Percentiles rank a stretch among this genome's conserved stretches.
These are phyloP conservation scores for Penicillium turbatum DNA, from an alignment of 495 filamentous ascomycete species.

Conservation along the genomic window DNA sequence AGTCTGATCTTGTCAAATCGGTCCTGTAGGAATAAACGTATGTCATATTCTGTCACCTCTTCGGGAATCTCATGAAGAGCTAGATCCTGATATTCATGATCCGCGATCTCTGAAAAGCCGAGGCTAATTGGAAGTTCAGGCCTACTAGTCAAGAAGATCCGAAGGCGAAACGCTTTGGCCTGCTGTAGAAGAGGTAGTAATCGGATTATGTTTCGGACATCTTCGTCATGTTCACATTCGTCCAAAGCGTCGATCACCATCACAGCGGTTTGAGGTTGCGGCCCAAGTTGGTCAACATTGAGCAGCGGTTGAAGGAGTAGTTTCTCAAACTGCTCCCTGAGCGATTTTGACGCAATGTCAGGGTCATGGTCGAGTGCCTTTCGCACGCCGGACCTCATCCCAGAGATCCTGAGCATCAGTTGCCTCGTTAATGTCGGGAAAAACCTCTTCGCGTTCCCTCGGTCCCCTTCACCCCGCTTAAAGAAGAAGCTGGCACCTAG, in stretches of 20 bases:
- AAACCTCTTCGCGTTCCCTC: slow-evolving; percentile 35
- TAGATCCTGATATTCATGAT: slow-evolving; percentile 1
- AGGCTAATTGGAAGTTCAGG: slow-evolving; percentile 42
- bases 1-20: slow-evolving; percentile 23
- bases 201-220: slow-evolving; percentile 13
- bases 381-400: slow-evolving; percentile 27
- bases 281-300: not conserved
- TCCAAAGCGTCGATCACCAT: slow-evolving; percentile 40
- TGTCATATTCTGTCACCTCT: slow-evolving; percentile 26
- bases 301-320: slow-evolving; percentile 42
- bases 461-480: slow-evolving; percentile 42
- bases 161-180: slow-evolving; percentile 1
- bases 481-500: slow-evolving; percentile 51
- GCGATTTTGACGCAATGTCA: slow-evolving; percentile 31
- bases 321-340: slow-evolving; percentile 46
- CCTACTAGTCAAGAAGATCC: slow-evolving; percentile 37
- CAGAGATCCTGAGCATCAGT: slow-evolving; percentile 27
- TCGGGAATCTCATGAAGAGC: slow-evolving; percentile 19
- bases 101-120: slow-evolving; percentile 12
- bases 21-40: slow-evolving; percentile 24
- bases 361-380: slow-evolving; percentile 37
- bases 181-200: slow-evolving; percentile 19
- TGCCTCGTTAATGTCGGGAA: slow-evolving; percentile 45
- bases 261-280: slow-evolving; percentile 15
- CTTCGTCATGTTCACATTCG: not conserved